These are phyloP conservation scores for Leishmania tropica DNA, from an alignment of 208 protist species.

Conservation along the genomic window DNA sequence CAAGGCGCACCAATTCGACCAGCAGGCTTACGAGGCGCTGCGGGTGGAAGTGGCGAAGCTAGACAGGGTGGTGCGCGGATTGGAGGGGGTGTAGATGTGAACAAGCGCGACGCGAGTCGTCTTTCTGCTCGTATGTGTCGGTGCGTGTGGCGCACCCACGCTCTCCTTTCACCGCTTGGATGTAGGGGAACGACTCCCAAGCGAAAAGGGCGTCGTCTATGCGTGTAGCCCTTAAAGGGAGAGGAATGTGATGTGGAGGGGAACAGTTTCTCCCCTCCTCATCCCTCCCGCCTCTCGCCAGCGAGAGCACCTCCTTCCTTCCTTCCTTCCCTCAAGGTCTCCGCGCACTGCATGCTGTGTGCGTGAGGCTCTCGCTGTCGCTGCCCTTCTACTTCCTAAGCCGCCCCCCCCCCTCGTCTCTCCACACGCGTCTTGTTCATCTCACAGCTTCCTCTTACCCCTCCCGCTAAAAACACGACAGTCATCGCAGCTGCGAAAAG, in stretches of 20 bases:
- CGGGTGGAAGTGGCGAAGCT: constrained; percentile 47
- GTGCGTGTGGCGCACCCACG: neutral
- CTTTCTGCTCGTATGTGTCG: neutral
- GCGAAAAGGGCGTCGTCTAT: neutral
- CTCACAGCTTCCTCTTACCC: neutral
- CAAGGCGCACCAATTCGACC: constrained; percentile 33
- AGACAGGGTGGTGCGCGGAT: constrained; percentile 34
- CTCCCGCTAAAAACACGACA: neutral
- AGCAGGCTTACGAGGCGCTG: constrained; percentile 35
- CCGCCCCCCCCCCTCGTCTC: neutral
- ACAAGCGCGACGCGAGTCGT: neutral
- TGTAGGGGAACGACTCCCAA: neutral
- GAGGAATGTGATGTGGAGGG: neutral
- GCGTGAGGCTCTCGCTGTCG: neutral
- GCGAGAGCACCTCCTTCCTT: neutral
- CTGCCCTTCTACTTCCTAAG: neutral
- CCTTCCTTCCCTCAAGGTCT: neutral
- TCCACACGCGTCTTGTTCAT: neutral
- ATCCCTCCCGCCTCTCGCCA: too few relatives aligned
- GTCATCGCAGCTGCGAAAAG: neutral
- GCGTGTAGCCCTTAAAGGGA: neutral
- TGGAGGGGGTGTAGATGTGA: constrained; percentile 19
- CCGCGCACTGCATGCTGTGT: neutral
- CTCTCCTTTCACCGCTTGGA: neutral
- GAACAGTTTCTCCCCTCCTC: neutral